A percentile compares a stretch with the other conserved stretches of the same genome.
phyloP scores from a whole-genome alignment of 2,329 filamentous ascomycete species.

The Canariomyces notabilis region DNA sequence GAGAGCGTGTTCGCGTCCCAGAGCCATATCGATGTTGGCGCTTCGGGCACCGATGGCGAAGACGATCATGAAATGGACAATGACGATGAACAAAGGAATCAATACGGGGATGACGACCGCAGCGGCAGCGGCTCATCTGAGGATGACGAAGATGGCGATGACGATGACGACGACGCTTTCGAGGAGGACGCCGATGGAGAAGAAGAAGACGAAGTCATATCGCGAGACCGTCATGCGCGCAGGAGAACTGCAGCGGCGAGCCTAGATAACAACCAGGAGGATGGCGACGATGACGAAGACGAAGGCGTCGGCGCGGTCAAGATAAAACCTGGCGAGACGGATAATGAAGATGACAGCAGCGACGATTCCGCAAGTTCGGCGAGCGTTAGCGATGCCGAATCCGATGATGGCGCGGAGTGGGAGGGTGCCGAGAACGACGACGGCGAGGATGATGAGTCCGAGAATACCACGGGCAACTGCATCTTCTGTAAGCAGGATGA shows the following conservation, averaged over 20 bases:
- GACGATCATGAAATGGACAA: slow-evolving; percentile 25
- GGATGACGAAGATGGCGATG: slow-evolving; percentile 29
- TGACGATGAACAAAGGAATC: slow-evolving; percentile 28
- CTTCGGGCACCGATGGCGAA: slow-evolving; percentile 12
- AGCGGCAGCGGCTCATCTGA: slow-evolving; percentile 16
- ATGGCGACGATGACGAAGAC: slow-evolving; percentile 40
- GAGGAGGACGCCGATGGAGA: slow-evolving; percentile 28
- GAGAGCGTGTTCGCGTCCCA: slow-evolving; percentile 16
- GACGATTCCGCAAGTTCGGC: slow-evolving; percentile 34
- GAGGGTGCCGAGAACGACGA: slow-evolving; percentile 51
- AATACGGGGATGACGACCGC: slow-evolving; percentile 29
- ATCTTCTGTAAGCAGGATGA: slow-evolving; percentile 82
- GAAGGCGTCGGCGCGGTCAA: slow-evolving; percentile 56
- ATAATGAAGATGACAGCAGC: slow-evolving; percentile 36
- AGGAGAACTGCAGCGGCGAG: slow-evolving; percentile 16
- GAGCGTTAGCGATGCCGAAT: slow-evolving; percentile 50
- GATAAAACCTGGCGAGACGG: slow-evolving; percentile 47
- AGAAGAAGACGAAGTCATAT: slow-evolving; percentile 26
- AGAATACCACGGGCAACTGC: slow-evolving; percentile 42
- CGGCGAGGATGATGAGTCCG: slow-evolving; percentile 54
- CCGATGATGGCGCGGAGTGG: slow-evolving; percentile 52
- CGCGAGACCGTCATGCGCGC: slow-evolving; percentile 11
- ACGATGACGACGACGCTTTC: slow-evolving; percentile 29
- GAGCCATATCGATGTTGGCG: slow-evolving; percentile 20
- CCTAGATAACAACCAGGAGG: slow-evolving; percentile 17